Base-by-base conservation (phyloP, 2,329 filamentous ascomycete genomes). In the Fusarium floridanum region DNA sequence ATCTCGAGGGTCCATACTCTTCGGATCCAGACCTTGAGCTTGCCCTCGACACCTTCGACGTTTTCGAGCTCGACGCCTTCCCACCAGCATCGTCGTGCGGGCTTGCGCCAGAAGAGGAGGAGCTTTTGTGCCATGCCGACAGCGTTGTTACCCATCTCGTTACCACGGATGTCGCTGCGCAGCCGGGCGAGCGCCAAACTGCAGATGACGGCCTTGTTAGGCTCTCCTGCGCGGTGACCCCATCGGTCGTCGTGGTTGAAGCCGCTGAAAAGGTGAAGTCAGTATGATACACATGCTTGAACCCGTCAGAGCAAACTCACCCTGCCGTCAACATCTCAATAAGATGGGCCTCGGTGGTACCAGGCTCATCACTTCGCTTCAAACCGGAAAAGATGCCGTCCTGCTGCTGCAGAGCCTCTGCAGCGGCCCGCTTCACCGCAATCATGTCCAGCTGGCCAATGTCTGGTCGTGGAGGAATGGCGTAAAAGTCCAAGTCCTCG, bases 321-420 rank as follows among this genome's bases (percentile, higher is more conserved):
- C 96, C 97, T 81, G 97, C 97, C 64, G 97, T 99, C 84, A 99
- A 85, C 97, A 99, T 99, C 86, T 99, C 97, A 80, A 99, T 99
- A 43, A 99, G 88, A 86, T 99, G 97, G 77, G 98, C 97, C 84
- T 99, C 97, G 0, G 97, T 99, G 20, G 96, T 98, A 22, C 97
- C 97, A 20, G 94, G 92, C 84, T 99, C 97, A 77, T 99, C 95
- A 79, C 96, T 98, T 82, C 96, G 95, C 83, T 97, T 93, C 56
- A 99, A 86, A 0, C 97, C 97, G 5, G 95, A 98, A 82, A 99
- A 99, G 78, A 99, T 99, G 57, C 97, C 97, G 78, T 95, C 91
- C 83, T 99, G 97, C 80, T 91, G 90, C 77, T 98, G 88, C 74
- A 99, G 84, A n/a, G 95, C 94, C 77, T 91, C 91, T 24, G 95